Base-by-base conservation (phyloP, 768 basidiomycete genomes). In the Lactarius psammicola region DNA sequence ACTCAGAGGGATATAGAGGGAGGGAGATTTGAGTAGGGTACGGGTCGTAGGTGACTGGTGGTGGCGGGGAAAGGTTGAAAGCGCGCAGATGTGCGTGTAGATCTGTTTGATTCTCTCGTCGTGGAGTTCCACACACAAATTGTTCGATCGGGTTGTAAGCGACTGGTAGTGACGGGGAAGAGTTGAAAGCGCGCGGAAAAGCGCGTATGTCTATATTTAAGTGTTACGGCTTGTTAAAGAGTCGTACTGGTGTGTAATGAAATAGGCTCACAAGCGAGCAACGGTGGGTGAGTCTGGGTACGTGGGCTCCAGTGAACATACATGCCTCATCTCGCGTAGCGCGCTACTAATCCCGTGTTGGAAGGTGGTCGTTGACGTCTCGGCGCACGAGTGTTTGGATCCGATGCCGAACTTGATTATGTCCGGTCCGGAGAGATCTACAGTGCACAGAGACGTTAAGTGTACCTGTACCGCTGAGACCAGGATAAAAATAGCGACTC, bases 371-470 rank as follows among this genome's bases (percentile, higher is more conserved):
- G 94, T 96, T 20, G 90, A 91, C 20, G 94, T 95, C 20, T 77
- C 72, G 4, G 81, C 72, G 66, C 81, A 85, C 6, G 89, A 89
- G 66, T 81, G 78, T 75, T 98, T 98, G 54, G 90, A 92, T 74
- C 98, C 96, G 73, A 97, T 87, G 2, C 96, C 95, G 77, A 97
- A 95, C 76, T 94, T 95, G 73, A 98, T 80, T 64, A 87, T 80
- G 51, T 87, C 77, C 17, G 87, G 85, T 17, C 88, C 92, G 63
- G 90, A 84, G 64, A 96, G 83, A 75, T 97, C 95, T 96, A 70
- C 28, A 57, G 17, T 34, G 36, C 11, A 18, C 23, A 33, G 34
- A 28, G 77, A 75, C 73, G 65, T 74, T 13, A 15, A 44, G 23
- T 20, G 34, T 28, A n/a, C n/a, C n/a, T n/a, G n/a, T n/a, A 31